Percentiles rank a stretch among this genome's conserved stretches.
Conservation (phyloP, 2,329 filamentous ascomycete species). For the Fusarium metavorans region DNA sequence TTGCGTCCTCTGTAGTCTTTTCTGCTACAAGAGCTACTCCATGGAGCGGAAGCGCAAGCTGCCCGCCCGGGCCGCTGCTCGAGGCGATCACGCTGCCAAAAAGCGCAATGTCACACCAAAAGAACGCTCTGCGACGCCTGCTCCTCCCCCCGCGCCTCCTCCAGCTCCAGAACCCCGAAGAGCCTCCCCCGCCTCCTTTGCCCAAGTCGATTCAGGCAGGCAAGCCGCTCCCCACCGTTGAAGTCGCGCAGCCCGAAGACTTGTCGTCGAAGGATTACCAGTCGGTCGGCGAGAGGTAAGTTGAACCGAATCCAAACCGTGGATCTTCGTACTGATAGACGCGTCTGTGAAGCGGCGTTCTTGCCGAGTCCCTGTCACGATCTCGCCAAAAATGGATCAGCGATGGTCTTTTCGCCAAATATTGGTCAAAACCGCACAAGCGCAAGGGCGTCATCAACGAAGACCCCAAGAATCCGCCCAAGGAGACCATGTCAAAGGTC, state of each 20-base stretch:
- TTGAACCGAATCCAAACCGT: neutral
- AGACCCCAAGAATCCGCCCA: slow-evolving; percentile 74
- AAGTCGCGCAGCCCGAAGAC: slow-evolving; percentile 73
- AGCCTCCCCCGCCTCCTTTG: slow-evolving; percentile 58
- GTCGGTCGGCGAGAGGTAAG: slow-evolving; percentile 77
- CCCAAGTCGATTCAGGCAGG: slow-evolving; percentile 74
- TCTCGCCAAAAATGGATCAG: slow-evolving; percentile 80
- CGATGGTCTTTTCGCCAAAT: slow-evolving; percentile 80
- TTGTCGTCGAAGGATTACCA: slow-evolving; percentile 77
- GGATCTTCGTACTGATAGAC: slow-evolving; percentile 34
- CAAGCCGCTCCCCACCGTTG: slow-evolving; percentile 78
- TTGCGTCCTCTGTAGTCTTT: slow-evolving; percentile 24
- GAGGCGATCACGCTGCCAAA: slow-evolving; percentile 70
- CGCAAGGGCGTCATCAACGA: slow-evolving; percentile 74
- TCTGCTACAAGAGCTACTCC: slow-evolving; percentile 23
- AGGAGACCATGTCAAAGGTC: slow-evolving; percentile 78
- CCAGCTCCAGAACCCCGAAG: slow-evolving; percentile 45
- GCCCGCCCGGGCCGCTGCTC: slow-evolving; percentile 71
- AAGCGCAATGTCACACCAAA: slow-evolving; percentile 69
- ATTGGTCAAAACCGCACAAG: slow-evolving; percentile 80
- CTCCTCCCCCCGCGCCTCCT: slow-evolving; percentile 51
- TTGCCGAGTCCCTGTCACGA: slow-evolving; percentile 78
- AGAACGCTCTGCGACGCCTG: slow-evolving; percentile 63
- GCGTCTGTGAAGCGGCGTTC: slow-evolving; percentile 70
- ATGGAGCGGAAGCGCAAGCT: slow-evolving; percentile 78